These are phyloP conservation scores for Nelumbo lutea DNA, from an alignment of 164 flowering plant genomes.

Conservation along the genomic window DNA sequence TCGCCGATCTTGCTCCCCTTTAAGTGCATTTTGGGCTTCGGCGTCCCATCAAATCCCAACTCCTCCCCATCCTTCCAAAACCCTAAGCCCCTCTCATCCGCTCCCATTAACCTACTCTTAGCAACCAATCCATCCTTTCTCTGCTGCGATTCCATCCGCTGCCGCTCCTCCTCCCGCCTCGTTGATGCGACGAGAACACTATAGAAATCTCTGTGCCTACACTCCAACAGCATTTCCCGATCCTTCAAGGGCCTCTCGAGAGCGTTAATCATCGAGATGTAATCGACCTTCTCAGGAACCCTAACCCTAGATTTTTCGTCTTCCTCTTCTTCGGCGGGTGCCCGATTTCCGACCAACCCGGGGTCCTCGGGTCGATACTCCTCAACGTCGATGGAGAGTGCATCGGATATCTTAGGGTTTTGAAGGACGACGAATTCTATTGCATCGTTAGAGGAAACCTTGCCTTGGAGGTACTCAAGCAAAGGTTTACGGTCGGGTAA, in stretches of 20 bases:
- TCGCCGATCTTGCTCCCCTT: conserved; percentile 87
- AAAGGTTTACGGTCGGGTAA: conserved; percentile 84
- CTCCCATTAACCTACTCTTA: conserved; percentile 64
- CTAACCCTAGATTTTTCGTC: conserved; percentile 11
- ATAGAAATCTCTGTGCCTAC: conserved; percentile 68
- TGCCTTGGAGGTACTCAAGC: conserved; percentile 81
- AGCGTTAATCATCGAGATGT: conserved; percentile 39
- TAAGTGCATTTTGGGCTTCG: conserved; percentile 61
- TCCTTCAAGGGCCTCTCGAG: conserved; percentile 80
- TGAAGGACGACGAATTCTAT: conserved; percentile 46
- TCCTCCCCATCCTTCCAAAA: conserved; percentile 45
- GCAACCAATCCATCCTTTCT: conserved; percentile 89
- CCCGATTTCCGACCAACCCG: conserved; percentile 7
- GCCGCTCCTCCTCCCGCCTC: conserved; percentile 76
- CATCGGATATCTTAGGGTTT: conserved; percentile 17
- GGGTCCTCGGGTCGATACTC: conserved; percentile 38
- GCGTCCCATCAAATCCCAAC: conserved; percentile 39
- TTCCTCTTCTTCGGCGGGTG: conserved; percentile 2
- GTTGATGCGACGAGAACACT: conserved; percentile 51
- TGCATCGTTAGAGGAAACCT: conserved; percentile 58
- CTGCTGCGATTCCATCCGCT: conserved; percentile 71
- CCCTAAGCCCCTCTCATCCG: conserved; percentile 53
- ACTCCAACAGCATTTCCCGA: conserved; percentile 64
- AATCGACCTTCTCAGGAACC: conserved; percentile 22
- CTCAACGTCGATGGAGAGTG: conserved; percentile 7